These are phyloP conservation scores for Aspergillus cejpii DNA, from an alignment of 2,329 filamentous ascomycete species.

Conservation along the genomic window DNA sequence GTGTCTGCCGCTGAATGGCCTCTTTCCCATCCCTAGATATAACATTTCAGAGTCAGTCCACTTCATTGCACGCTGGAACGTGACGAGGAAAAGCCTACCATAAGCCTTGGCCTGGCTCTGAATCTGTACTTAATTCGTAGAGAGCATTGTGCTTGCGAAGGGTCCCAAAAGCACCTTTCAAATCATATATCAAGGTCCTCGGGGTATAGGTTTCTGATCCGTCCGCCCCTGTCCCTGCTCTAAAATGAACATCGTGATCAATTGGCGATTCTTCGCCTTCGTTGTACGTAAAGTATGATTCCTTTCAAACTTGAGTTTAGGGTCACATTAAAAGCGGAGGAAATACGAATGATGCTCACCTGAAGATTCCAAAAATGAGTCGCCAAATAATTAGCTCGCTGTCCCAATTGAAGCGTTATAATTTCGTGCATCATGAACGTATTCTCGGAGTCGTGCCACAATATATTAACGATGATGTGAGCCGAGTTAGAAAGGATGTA, in stretches of 20 bases:
- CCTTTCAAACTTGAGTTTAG: slow-evolving; percentile 46
- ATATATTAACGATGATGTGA: background rate
- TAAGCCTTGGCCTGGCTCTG: slow-evolving; percentile 33
- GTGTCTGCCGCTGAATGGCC: slow-evolving; percentile 60
- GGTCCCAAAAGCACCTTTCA: slow-evolving; percentile 89
- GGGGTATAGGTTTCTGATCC: slow-evolving; percentile 89
- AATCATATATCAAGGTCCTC: slow-evolving; percentile 84
- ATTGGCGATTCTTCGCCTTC: slow-evolving; percentile 59
- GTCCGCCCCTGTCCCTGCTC: slow-evolving; percentile 72
- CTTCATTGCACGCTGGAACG: background rate
- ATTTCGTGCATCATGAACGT: slow-evolving; percentile 74
- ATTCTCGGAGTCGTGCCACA: background rate
- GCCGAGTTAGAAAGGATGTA: too few species aligned
- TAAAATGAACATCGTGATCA: slow-evolving; percentile 83
- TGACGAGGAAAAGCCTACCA: slow-evolving; percentile 34
- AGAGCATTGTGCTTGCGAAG: slow-evolving; percentile 81
- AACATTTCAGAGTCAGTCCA: background rate
- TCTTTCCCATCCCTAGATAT: slow-evolving; percentile 56
- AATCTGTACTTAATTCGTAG: slow-evolving; percentile 56
- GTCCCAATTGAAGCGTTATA: slow-evolving; percentile 85
- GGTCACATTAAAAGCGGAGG: background rate
- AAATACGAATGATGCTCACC: slow-evolving; percentile 41
- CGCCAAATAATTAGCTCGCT: slow-evolving; percentile 84
- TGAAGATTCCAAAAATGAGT: slow-evolving; percentile 98
- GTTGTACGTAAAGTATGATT: slow-evolving; percentile 93